Conservation (phyloP, 2,329 filamentous ascomycete species). For the Verruconis gallopava region DNA sequence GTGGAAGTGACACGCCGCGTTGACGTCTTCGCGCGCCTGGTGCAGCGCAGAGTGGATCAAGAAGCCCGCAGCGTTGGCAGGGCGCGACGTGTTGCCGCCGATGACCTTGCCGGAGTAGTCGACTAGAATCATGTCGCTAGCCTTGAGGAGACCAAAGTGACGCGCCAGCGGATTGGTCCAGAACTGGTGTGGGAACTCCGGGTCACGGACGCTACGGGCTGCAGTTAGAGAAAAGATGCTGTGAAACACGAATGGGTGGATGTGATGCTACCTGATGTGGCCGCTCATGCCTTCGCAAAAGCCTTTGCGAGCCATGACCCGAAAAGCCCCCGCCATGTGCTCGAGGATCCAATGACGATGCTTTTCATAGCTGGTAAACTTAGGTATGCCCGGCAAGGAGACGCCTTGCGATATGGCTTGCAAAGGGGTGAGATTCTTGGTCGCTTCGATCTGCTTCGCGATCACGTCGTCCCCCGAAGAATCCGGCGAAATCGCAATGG, state of each 20-base stretch:
- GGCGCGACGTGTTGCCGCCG: constrained; percentile 46
- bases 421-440: constrained; percentile 19
- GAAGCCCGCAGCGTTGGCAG: constrained; percentile 56
- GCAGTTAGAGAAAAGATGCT: too few species aligned
- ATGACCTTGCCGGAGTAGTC: constrained; percentile 50
- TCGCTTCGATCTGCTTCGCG: background rate
- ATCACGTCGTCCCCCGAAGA: constrained; percentile 2
- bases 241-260: too few species aligned
- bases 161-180: constrained; percentile 58
- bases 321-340: constrained; percentile 55
- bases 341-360: constrained; percentile 51
- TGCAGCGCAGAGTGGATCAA: constrained; percentile 57
- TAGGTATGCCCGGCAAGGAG: constrained; percentile 41
- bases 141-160: constrained; percentile 52
- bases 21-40: constrained; percentile 50
- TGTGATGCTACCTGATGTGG: too few species aligned
- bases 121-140: constrained; percentile 54
- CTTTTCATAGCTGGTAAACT: constrained; percentile 38
- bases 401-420: constrained; percentile 34
- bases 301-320: constrained; percentile 51
- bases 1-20: constrained; percentile 58
- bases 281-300: constrained; percentile 58
- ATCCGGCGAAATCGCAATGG: background rate
- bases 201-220: constrained; percentile 53
- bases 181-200: constrained; percentile 46